Evolutionary conservation across 352 stramenopile species (phyloP).

Genomic region (Plasmopara viticola): DNA sequence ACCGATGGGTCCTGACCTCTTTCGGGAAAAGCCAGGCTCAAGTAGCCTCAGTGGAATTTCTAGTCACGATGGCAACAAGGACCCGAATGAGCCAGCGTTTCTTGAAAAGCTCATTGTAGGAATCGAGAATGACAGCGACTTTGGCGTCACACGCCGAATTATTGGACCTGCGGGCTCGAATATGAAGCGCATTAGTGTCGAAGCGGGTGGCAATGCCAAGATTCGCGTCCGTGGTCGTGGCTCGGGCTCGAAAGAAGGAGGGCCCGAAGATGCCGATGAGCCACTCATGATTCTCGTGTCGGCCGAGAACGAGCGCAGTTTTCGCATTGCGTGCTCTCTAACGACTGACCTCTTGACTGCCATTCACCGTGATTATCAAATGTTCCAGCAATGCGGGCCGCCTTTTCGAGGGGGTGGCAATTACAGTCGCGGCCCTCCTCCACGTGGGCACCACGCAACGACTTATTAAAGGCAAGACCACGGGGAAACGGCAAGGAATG

Average conservation of each 20-base stretch:
- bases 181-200: constrained; percentile 84
- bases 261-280: constrained; percentile 61
- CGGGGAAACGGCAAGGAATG: constrained; percentile 9
- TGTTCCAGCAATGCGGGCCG: constrained; percentile 36
- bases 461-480: constrained; percentile 6
- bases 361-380: constrained; percentile 76
- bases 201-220: constrained; percentile 74
- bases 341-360: constrained; percentile 54
- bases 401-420: constrained; percentile 18
- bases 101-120: constrained; percentile 75
- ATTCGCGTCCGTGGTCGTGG: constrained; percentile 79
- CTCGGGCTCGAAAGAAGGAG: constrained; percentile 72
- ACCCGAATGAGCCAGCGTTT: constrained; percentile 30
- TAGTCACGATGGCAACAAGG: constrained; percentile 18
- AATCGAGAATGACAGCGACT: constrained; percentile 84
- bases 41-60: constrained; percentile 10
- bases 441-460: constrained; percentile 17
- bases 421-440: constrained; percentile 22
- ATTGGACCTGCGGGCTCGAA: constrained; percentile 73
- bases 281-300: constrained; percentile 81
- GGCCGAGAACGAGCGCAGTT: constrained; percentile 80
- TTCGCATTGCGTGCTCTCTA: constrained; percentile 67
- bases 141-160: constrained; percentile 77
- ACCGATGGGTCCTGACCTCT: constrained; percentile 15
- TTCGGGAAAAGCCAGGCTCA: constrained; percentile 17